Evolutionary conservation across 2,329 filamentous ascomycete species (phyloP).

Genomic region (Pestalotiopsis sp.): DNA sequence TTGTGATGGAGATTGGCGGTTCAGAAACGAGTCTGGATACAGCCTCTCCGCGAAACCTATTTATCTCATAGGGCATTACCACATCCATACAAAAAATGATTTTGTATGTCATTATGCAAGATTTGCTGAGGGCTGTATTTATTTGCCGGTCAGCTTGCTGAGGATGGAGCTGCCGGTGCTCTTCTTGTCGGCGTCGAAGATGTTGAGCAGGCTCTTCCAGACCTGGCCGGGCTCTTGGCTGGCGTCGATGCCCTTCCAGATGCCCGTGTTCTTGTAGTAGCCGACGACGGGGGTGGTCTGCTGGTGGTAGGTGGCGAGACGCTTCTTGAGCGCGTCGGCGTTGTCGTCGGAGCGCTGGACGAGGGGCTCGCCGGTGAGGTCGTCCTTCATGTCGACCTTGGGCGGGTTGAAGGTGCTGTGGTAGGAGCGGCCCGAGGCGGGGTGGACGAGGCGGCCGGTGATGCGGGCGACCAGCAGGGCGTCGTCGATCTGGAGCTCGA

Average conservation of each 20-base stretch:
- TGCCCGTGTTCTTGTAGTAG: conserved; percentile 97
- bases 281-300: conserved; percentile 91
- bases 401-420: conserved; percentile 99
- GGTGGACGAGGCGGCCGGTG: conserved; percentile 93
- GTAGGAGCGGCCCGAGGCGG: conserved; percentile 93
- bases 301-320: conserved; percentile 87
- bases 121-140: conserved; percentile 20
- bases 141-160: conserved; percentile 40
- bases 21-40: background rate
- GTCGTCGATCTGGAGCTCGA: conserved; percentile 97
- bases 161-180: conserved; percentile 43
- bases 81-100: conserved; percentile 1
- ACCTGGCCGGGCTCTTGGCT: conserved; percentile 95
- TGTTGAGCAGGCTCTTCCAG: conserved; percentile 87
- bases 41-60: background rate
- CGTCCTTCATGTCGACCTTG: conserved; percentile 91
- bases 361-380: conserved; percentile 93
- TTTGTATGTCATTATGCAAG: background rate
- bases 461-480: conserved; percentile 91
- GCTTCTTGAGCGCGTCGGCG: conserved; percentile 93
- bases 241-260: conserved; percentile 95
- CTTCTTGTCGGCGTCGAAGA: conserved; percentile 72
- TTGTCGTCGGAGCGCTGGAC: conserved; percentile 98
- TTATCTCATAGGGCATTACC: background rate
- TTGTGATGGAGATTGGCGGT: background rate